phyloP scores from a whole-genome alignment of 2,329 filamentous ascomycete genomes.

The Ceratocystis colombiana region DNA sequence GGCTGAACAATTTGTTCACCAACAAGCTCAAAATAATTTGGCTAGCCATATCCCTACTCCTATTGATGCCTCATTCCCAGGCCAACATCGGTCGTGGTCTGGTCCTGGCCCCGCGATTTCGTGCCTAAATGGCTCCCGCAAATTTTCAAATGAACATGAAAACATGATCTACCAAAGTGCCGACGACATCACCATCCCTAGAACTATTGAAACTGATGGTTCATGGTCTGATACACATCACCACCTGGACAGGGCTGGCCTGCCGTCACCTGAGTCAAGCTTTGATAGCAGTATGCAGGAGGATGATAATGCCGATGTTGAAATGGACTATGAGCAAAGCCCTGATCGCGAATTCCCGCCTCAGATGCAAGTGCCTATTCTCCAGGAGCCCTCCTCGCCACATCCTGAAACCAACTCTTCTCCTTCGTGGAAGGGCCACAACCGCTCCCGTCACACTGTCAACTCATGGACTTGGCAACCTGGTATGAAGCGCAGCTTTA shows the following conservation, averaged over 20 bases:
- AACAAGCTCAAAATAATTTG: constrained; percentile 22
- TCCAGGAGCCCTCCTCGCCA: constrained; percentile 35
- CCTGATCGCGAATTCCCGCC: constrained; percentile 21
- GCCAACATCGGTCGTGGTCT: constrained; percentile 34
- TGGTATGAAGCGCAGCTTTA: constrained; percentile 60
- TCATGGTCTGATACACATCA: constrained; percentile 47
- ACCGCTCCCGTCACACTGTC: constrained; percentile 49
- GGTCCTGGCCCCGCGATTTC: constrained; percentile 34
- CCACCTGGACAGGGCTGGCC: constrained; percentile 34
- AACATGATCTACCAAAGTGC: neutral
- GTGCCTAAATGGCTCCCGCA: constrained; percentile 4
- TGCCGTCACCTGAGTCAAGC: constrained; percentile 31
- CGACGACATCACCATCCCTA: constrained; percentile 39
- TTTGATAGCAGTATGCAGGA: constrained; percentile 32
- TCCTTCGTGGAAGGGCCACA: constrained; percentile 45
- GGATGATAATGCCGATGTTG: constrained; percentile 28
- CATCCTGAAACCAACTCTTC: constrained; percentile 29
- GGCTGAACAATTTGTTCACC: constrained; percentile 26
- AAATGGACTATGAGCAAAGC: constrained; percentile 25
- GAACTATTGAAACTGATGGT: constrained; percentile 37
- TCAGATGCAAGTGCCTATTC: constrained; percentile 22
- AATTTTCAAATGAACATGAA: constrained; percentile 14
- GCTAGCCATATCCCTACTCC: constrained; percentile 48
- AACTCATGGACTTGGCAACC: constrained; percentile 52
- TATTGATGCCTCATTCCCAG: constrained; percentile 50